Evolutionary conservation across 1,139 yeast genomes (phyloP).

Genomic region (Pneumocystis murina): DNA sequence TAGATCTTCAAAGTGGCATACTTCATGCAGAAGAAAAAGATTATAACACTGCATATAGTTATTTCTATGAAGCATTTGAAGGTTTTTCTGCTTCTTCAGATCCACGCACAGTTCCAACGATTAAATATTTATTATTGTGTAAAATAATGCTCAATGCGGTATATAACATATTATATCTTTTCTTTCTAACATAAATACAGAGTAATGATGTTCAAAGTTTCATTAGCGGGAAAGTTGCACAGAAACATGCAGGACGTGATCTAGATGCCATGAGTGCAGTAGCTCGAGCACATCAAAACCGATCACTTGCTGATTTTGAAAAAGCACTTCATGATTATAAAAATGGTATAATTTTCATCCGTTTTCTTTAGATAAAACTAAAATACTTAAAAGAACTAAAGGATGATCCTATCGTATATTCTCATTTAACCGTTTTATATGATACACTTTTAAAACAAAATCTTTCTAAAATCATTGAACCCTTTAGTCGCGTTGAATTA

Average conservation of each 20-base stretch:
- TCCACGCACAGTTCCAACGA: conserved; percentile 54
- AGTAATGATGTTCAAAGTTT: conserved; percentile 27
- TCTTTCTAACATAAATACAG: not conserved
- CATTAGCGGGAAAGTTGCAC: conserved; percentile 62
- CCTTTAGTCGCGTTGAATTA: conserved; percentile 87
- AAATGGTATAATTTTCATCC: conserved; percentile 13
- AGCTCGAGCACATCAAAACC: conserved; percentile 74
- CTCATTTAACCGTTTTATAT: conserved; percentile 83
- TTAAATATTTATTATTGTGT: conserved; percentile 82
- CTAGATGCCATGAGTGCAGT: conserved; percentile 90
- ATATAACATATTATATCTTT: conserved; percentile 51
- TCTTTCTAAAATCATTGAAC: conserved; percentile 85
- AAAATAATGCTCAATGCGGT: conserved; percentile 83
- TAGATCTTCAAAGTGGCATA: conserved; percentile 90
- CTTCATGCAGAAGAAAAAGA: conserved; percentile 95
- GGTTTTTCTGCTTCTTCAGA: conserved; percentile 32
- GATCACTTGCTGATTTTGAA: conserved; percentile 86
- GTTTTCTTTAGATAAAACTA: not conserved
- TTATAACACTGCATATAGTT: conserved; percentile 83
- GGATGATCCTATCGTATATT: conserved; percentile 74
- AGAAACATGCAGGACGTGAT: conserved; percentile 59
- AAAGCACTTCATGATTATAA: conserved; percentile 56
- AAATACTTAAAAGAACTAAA: conserved; percentile 40
- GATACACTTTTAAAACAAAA: conserved; percentile 89
- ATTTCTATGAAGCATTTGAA: conserved; percentile 20